Evolutionary conservation across 176 grass and related monocot genomes (phyloP).

Genomic region (Oryza brachyantha): DNA sequence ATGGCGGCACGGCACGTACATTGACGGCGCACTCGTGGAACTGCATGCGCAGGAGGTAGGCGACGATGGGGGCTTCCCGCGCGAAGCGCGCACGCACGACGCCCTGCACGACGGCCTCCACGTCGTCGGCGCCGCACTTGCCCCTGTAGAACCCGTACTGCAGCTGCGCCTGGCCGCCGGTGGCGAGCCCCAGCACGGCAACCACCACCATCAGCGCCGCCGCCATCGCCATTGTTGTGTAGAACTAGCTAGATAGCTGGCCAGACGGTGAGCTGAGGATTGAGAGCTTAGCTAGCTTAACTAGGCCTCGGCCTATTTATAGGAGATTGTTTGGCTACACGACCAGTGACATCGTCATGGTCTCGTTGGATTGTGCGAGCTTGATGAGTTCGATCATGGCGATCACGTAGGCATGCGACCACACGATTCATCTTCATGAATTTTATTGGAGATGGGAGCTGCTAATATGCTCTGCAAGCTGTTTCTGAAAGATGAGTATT

Average conservation of each 20-base stretch:
- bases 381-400: background rate
- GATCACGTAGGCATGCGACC: background rate
- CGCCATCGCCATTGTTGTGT: background rate
- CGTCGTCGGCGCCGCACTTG: slow-evolving; percentile 32
- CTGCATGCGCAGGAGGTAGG: slow-evolving; percentile 50
- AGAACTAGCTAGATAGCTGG: too few species aligned
- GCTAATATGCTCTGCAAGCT: too few species aligned
- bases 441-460: too few species aligned
- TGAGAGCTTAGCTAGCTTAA: background rate
- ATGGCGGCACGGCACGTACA: background rate
- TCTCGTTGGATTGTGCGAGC: background rate
- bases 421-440: background rate
- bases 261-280: too few species aligned
- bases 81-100: slow-evolving; percentile 3
- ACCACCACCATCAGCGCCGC: background rate
- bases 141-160: slow-evolving; percentile 43
- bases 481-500: too few species aligned
- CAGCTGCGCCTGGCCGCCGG: slow-evolving; percentile 10
- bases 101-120: slow-evolving; percentile 31
- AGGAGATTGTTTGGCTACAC: background rate
- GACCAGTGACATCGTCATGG: background rate
- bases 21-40: slow-evolving; percentile 61
- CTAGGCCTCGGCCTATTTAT: background rate
- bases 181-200: slow-evolving; percentile 10
- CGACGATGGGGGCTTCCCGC: slow-evolving; percentile 7